Base-by-base conservation (phyloP, 2,329 filamentous ascomycete genomes). In the Penicillium sp. region DNA sequence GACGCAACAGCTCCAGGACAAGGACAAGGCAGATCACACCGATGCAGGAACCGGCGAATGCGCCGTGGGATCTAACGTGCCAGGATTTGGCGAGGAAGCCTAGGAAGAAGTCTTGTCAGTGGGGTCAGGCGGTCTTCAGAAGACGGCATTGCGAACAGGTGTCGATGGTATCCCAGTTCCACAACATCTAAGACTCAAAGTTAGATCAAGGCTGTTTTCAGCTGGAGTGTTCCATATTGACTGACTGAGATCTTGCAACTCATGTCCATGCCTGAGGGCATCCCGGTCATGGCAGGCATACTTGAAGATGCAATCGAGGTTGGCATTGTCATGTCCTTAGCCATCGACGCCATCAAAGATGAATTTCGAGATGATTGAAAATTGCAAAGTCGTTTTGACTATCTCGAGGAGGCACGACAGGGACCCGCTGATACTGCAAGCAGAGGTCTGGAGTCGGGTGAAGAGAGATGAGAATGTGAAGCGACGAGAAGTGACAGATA, bases 21-120 rank as follows among this genome's bases (percentile, higher is more conserved):
- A 93, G 79, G 60, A 88, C 87, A 48, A 95, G 83, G n/a, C 86
- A 74, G 56, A 90, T 77, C 33, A 90, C 85, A 54, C 87, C 89
- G 65, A 95, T 86, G 74, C 89, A 94, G 47, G 85, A 88, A 21
- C 86, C 89, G 44, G 87, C 89, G 67, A 95, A 93, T 80, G 87
- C 87, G 69, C 81, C 85, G 2, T 71, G 74, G 23, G 85, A 86
- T 15, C 76, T 85, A 69, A 93, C 81, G 65, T 85, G 85, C 89
- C 89, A 94, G 21, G 79, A 77, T 7, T 68, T 62, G 23, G 86
- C 74, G 65, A 94, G 80, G 79, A 94, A 93, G 73, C 85, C 74
- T 76, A 38, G 38, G 18, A 16, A 36, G 36, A 8, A 5, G 18
- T 24, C 16, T 21, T 10, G 21, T 47, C 23, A 43, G 29, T 15